Percentiles rank a stretch among this genome's conserved stretches.
These are phyloP conservation scores for Euptelea pleiosperma DNA, from an alignment of 164 flowering plant species.

Conservation along the genomic window DNA sequence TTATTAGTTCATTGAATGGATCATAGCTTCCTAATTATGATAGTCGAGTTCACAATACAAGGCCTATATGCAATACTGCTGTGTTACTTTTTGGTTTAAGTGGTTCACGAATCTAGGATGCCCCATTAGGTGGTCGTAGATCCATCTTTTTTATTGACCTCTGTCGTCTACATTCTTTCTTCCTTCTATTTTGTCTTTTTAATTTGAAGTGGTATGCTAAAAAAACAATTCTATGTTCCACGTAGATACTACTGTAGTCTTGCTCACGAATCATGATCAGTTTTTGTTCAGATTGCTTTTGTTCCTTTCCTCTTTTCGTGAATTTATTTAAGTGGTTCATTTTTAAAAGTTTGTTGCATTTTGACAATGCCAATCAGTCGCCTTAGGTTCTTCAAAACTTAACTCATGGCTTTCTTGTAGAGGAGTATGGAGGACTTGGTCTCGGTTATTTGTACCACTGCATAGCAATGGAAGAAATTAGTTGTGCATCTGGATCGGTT, in stretches of 20 bases:
- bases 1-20: no score
- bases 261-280: no score
- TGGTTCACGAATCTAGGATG: background rate
- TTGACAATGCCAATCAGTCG: background rate
- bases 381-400: background rate
- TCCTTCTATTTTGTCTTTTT: background rate
- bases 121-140: background rate
- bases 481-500: conserved; percentile 97
- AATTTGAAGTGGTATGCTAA: no score
- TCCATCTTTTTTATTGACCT: background rate
- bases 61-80: background rate
- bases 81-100: background rate
- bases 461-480: conserved; percentile 96
- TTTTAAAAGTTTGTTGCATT: background rate
- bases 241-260: no score
- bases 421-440: conserved; percentile 99
- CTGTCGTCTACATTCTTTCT: background rate
- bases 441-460: conserved; percentile 98
- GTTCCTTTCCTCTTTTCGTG: background rate
- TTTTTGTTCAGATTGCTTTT: background rate
- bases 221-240: no score
- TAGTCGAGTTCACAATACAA: no score
- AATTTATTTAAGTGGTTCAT: background rate
- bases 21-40: no score
- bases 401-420: conserved; percentile 35